Evolutionary conservation across 192 early-diverging fungal species (phyloP).

Genomic region (Coemansia sp.): DNA sequence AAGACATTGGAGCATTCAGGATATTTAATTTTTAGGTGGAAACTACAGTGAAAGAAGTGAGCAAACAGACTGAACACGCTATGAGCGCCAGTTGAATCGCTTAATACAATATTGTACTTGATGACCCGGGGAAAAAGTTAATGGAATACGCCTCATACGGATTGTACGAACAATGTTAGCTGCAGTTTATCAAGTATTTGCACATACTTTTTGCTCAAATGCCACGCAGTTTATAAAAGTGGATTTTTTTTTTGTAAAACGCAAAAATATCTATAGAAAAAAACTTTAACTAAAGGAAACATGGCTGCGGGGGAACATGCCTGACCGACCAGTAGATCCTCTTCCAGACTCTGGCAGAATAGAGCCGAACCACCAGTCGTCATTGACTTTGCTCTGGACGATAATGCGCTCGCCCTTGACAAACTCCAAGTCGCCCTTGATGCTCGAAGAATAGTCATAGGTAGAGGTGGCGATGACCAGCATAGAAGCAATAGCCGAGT

Average conservation of each 20-base stretch:
- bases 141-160: no score
- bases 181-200: no score
- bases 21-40: no score
- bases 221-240: no score
- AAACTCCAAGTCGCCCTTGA: constrained; percentile 56
- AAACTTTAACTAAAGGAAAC: constrained; percentile 23
- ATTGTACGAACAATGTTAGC: no score
- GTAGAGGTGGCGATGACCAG: constrained; percentile 47
- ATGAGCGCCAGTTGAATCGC: no score
- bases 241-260: neutral
- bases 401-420: constrained; percentile 50
- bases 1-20: neutral
- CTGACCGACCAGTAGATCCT: constrained; percentile 47
- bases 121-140: neutral
- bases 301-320: constrained; percentile 58
- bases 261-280: neutral
- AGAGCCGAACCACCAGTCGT: constrained; percentile 58
- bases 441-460: constrained; percentile 50
- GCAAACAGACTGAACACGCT: no score
- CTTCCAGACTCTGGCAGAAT: constrained; percentile 44
- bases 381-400: constrained; percentile 54
- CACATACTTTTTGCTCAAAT: no score
- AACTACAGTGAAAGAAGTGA: no score
- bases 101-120: no score
- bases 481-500: constrained; percentile 36